Percentiles rank a stretch among this genome's conserved stretches.
phyloP scores from a whole-genome alignment of 192 early-diverging fungal genomes.

The Coemansia pectinata region DNA sequence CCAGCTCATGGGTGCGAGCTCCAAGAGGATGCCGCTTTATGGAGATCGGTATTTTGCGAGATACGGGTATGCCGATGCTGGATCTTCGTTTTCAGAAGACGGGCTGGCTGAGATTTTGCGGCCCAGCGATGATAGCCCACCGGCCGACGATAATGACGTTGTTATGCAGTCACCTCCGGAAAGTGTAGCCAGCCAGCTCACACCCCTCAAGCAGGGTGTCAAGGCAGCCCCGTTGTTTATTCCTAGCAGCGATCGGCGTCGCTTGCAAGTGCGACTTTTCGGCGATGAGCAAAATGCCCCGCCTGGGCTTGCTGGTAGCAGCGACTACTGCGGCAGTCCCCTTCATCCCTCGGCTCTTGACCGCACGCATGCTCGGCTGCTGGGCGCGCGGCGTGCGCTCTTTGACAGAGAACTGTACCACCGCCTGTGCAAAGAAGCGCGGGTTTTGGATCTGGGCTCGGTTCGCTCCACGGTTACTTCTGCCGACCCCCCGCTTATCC shows the following conservation, averaged over 20 bases:
- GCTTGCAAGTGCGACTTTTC: constrained; percentile 16
- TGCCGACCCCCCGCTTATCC: neutral
- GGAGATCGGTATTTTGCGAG: constrained; percentile 43
- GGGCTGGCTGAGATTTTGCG: constrained; percentile 46
- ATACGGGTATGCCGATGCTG: constrained; percentile 34
- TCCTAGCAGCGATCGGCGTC: constrained; percentile 9
- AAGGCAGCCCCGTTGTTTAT: constrained; percentile 22
- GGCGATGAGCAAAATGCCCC: neutral
- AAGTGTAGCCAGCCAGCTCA: neutral
- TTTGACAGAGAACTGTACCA: constrained; percentile 52
- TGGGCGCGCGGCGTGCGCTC: constrained; percentile 13
- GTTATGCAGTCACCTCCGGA: neutral
- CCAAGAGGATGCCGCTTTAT: neutral
- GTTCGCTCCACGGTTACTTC: constrained; percentile 12
- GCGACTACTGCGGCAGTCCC: neutral
- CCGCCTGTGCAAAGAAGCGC: constrained; percentile 45
- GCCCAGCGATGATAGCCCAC: neutral
- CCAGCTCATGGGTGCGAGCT: constrained; percentile 7
- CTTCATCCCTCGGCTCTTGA: constrained; percentile 9
- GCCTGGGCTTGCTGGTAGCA: neutral
- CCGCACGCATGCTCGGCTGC: constrained; percentile 25
- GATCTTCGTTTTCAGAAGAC: constrained; percentile 26
- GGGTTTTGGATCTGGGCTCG: constrained; percentile 45
- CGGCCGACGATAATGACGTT: neutral
- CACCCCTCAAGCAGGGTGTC: neutral